A percentile compares a stretch with the other conserved stretches of the same genome.
phyloP scores from a whole-genome alignment of 805 yeast genomes.

The Millerago galiae region DNA sequence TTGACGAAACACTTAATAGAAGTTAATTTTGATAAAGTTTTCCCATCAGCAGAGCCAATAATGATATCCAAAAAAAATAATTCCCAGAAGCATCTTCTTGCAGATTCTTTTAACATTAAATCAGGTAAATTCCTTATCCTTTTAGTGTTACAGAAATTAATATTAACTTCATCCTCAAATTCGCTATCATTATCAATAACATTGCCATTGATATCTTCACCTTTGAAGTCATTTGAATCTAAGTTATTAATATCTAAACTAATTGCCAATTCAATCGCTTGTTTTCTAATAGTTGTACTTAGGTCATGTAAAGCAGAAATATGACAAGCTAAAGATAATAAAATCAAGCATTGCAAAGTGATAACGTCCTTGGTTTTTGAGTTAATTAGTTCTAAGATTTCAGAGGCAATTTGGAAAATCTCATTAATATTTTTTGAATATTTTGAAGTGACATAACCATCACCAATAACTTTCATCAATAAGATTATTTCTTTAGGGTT shows the following conservation, averaged over 20 bases:
- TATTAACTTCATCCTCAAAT: constrained; percentile 15
- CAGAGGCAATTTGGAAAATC: constrained; percentile 30
- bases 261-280: constrained; percentile 33
- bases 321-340: constrained; percentile 40
- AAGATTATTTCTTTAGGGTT: constrained; percentile 35
- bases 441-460: constrained; percentile 35
- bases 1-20: constrained; percentile 28
- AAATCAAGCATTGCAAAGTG: constrained; percentile 35
- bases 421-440: constrained; percentile 36
- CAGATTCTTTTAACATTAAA: constrained; percentile 20
- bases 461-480: constrained; percentile 43
- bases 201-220: constrained; percentile 22
- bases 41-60: constrained; percentile 50
- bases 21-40: constrained; percentile 34
- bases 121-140: constrained; percentile 19
- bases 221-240: constrained; percentile 26
- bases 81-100: constrained; percentile 47
- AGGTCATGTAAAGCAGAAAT: constrained; percentile 46
- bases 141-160: constrained; percentile 19
- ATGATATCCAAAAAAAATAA: constrained; percentile 44
- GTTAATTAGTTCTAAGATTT: constrained; percentile 25
- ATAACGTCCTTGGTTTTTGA: constrained; percentile 33
- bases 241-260: constrained; percentile 33
- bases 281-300: constrained; percentile 35
- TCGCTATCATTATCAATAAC: constrained; percentile 2